phyloP scores from a whole-genome alignment of 1,284 basidiomycete genomes.

The Malassezia brasiliensis region DNA sequence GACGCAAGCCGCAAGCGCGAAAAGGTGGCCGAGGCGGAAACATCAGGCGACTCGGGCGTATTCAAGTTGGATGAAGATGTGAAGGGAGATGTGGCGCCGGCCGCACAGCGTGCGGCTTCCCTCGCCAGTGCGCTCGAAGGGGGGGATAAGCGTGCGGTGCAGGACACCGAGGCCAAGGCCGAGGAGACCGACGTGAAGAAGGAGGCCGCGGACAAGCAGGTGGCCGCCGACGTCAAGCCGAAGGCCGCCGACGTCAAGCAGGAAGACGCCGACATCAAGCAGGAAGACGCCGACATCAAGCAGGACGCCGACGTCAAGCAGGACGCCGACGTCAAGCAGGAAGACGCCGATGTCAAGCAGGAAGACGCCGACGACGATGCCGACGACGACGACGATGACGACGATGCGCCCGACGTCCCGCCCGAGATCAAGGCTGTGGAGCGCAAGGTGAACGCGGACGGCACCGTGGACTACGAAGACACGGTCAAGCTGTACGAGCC shows the following conservation, averaged over 20 bases:
- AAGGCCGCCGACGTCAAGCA: not conserved
- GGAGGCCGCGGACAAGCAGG: not conserved
- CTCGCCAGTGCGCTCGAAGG: not conserved
- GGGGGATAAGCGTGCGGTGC: not conserved
- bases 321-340: constrained; percentile 22
- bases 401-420: constrained; percentile 52
- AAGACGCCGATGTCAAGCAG: constrained; percentile 51
- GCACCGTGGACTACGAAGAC: constrained; percentile 74
- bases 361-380: constrained; percentile 52
- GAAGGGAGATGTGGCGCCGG: constrained; percentile 12
- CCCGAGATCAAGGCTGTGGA: constrained; percentile 8
- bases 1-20: constrained; percentile 30
- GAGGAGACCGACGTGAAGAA: not conserved
- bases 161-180: constrained; percentile 12
- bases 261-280: not conserved
- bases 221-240: not conserved
- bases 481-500: constrained; percentile 66
- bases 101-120: not conserved
- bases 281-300: not conserved
- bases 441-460: constrained; percentile 43
- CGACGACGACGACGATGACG: constrained; percentile 49
- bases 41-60: constrained; percentile 8
- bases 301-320: not conserved
- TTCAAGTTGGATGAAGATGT: constrained; percentile 21
- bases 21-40: constrained; percentile 1